Percentiles rank a stretch among this genome's conserved stretches.
These are phyloP conservation scores for Saccharomycopsis fibuligera DNA, from an alignment of 805 yeast genomes.

Conservation along the genomic window DNA sequence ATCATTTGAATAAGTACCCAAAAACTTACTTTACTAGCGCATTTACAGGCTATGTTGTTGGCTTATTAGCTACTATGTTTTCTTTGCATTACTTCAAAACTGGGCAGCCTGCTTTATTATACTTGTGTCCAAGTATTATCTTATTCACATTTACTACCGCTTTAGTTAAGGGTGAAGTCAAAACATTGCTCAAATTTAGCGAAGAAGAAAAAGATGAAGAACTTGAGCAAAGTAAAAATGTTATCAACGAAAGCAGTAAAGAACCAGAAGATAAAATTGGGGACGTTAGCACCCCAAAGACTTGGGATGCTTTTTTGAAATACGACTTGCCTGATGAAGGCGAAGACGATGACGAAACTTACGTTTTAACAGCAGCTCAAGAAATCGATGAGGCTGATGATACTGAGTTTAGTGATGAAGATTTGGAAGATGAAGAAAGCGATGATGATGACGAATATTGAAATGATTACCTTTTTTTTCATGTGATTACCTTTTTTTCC, in stretches of 20 bases:
- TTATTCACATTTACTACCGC: constrained; percentile 33
- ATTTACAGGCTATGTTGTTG: constrained; percentile 43
- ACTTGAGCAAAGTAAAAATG: constrained; percentile 20
- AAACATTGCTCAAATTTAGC: constrained; percentile 33
- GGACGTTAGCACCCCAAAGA: constrained; percentile 1
- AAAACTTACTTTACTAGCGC: constrained; percentile 43
- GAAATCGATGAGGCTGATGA: constrained; percentile 6
- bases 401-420: no score
- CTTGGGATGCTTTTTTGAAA: constrained; percentile 2
- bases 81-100: constrained; percentile 33
- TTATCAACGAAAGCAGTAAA: constrained; percentile 5
- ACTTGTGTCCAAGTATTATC: constrained; percentile 47
- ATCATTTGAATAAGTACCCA: constrained; percentile 33
- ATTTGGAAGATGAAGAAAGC: no score
- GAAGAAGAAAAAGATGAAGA: constrained; percentile 24
- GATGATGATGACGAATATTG: background rate
- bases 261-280: constrained; percentile 20
- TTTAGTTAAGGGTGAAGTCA: constrained; percentile 36
- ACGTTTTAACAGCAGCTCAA: constrained; percentile 5
- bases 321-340: constrained; percentile 11
- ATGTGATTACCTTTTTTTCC: background rate
- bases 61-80: constrained; percentile 37
- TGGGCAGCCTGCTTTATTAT: constrained; percentile 67
- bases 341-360: constrained; percentile 12
- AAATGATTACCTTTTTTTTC: background rate